Base-by-base conservation (phyloP, 208 protist genomes). In the Trypanosoma platydactyli region DNA sequence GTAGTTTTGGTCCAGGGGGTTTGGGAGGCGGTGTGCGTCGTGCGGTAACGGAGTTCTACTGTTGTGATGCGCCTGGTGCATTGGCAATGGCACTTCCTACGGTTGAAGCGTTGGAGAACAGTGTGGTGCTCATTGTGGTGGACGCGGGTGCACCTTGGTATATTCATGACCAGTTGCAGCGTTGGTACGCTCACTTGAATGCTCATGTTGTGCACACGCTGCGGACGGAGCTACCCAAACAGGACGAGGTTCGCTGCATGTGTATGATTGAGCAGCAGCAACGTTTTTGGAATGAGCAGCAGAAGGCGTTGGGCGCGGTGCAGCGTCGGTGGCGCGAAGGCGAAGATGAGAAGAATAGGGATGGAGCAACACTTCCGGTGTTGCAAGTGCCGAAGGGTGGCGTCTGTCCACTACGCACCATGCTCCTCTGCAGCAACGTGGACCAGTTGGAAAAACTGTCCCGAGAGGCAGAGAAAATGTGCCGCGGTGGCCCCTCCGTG, bases 1-100 rank as follows among this genome's bases (percentile, higher is more conserved):
- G 62, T 41, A 16, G 5, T 16, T 30, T 24, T 50, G 46, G 29
- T 46, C 20, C 54, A 3, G 22, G 22, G 25, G 40, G 5, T 52
- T 16, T 40, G 24, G 6, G 51, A 11, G 27, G 35, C 24, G 52
- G 40, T 29, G 57, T 25, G 55, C 48, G 42, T 22, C 40, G 73
- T 22, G 71, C 75, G 29, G 74, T 76, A 4, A 80, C 79, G 11
- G 90, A 93, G 66, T 92, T 92, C 49, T 95, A 89, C 61, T 92
- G 87, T 71, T 95, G 90, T 63, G 90, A 95, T 73, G 77, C 71
- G 22, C 76, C 80, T 3, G 86, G 86, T 48, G 86, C 83, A 25
- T 73, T 95, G n/a, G 29, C 77, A 35, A 78, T 77, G 56, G 90
- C 90, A 22, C 72, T 95, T 29, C 90, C 90, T 11, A 81, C 80